Base-by-base conservation (phyloP, 768 basidiomycete species). In the Filobasidium floriforme region DNA sequence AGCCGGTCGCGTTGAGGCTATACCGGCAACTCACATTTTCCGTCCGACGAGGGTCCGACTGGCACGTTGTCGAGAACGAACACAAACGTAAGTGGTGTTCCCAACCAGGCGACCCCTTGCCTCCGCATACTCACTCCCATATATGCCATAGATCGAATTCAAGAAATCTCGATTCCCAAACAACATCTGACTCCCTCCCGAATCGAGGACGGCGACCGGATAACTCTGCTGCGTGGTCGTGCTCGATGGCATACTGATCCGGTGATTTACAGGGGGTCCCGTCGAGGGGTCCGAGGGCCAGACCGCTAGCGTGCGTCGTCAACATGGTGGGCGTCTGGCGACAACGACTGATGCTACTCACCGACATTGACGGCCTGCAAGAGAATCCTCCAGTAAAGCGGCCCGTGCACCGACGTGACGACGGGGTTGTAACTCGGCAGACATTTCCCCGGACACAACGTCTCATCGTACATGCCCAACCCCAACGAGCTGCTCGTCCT, bases 201-300 rank as follows among this genome's bases (percentile, higher is more conserved):
- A 78, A 62, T 78, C 77, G 28, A 78, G 59, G 1, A 78, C 75
- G 1, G 73, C 77, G 11, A 78, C 63, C 0, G 77, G 77, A 9
- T 64, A 68, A 37, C 63, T 66, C 44, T 71, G 67, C 14, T 32
- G 28, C 7, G 67, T 68, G 0, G 63, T 62, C 5, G 63, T 55
- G 40, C 61, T 63, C 15, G 63, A 68, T n/a, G 67, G 67, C 41
- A 68, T 37, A 32, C 46, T 61, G 52, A 68, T 68, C 5, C 29
- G n/a, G 1, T 46, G 32, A 7, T 46, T 41, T 1, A 26, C 59
- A 4, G 62, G 26, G n/a, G 32, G 15, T 22, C 44, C 51, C 22
- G 18, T 59, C 11, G 41, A 41, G 15, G 66, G 66, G n/a, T 61
- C 43, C 1, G 66, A 57, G 14, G 52, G 60, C 61, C 61, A 67